These are phyloP conservation scores for Gnaphalium uliginosum DNA, from an alignment of 129 eudicot genomes.

Conservation along the genomic window DNA sequence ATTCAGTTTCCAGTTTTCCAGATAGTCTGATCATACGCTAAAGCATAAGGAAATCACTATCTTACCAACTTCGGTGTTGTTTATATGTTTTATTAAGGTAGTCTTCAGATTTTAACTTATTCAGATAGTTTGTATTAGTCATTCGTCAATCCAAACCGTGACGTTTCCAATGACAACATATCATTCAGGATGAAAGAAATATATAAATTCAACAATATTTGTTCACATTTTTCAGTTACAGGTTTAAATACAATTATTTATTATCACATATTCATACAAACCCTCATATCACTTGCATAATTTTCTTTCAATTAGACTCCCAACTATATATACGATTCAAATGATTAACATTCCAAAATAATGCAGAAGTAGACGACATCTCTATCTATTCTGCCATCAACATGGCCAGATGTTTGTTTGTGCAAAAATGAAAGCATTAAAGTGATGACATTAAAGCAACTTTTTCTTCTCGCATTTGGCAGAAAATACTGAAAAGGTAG, in stretches of 20 bases:
- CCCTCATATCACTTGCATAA: neutral
- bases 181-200: neutral
- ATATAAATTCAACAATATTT: neutral
- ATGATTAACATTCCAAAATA: neutral
- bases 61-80: neutral
- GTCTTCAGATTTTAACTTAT: no score
- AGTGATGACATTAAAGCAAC: neutral
- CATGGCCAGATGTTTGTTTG: constrained; percentile 1
- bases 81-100: no score
- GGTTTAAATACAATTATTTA: neutral
- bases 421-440: neutral
- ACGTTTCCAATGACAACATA: neutral
- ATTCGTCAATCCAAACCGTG: no score
- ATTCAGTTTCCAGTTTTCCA: neutral
- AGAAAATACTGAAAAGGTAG: constrained; percentile 71
- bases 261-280: neutral
- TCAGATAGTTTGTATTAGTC: no score
- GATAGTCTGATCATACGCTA: neutral
- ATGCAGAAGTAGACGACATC: neutral
- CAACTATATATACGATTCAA: neutral
- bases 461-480: constrained; percentile 8
- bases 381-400: neutral
- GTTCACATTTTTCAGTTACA: neutral
- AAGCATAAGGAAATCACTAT: neutral
- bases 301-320: neutral